Base-by-base conservation (phyloP, 2,329 filamentous ascomycete species). In the Pseudogymnoascus sp. region DNA sequence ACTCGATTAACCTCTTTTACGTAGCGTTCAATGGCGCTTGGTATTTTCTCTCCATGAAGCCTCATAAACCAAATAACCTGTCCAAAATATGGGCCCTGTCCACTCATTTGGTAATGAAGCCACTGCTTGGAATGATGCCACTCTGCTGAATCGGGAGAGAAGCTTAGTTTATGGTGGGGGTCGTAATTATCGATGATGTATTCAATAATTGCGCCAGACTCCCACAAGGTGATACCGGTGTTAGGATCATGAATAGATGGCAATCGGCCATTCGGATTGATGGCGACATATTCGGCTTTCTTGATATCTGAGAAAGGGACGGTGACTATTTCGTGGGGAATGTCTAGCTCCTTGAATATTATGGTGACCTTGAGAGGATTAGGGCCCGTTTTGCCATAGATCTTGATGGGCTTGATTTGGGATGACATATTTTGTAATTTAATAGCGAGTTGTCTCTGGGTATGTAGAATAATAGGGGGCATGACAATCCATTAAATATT, bases 11-110 rank as follows among this genome's bases (percentile, higher is more conserved):
- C 73, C 68, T 82, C 79, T 4, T 76, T 74, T 21, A 65, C 64
- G 67, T 82, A 82, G n/a, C 80, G 71, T 11, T 76, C 72, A 21
- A 78, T 68, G 4, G 77, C 80, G 14, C 72, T 76, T 1, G 71
- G 71, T 9, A 81, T 9, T 63, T 77, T 72, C 67, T 80, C 78
- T 0, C 67, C 31, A 63, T 75, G 72, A 59, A 66, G 71, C 5
- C 63, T 64, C 7, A 14, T 33, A 65, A 75, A 74, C 72, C 72
- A 74, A 18, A 55, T 62, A 31, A 63, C 61, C 60, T 69, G 68
- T 3, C 68, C 67, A 21, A 85, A 76, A 64, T 76, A 77, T 1
- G 72, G 74, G 2, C 73, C 73, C 64, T 73, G 71, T 21, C 72
- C 71, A 49, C 64, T 67, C 52, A 68, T 70, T 67, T 77, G 76